Percentiles rank a stretch among this genome's conserved stretches.
These are phyloP conservation scores for Fusarium euwallaceae DNA, from an alignment of 2,329 filamentous ascomycete genomes.

Conservation along the genomic window DNA sequence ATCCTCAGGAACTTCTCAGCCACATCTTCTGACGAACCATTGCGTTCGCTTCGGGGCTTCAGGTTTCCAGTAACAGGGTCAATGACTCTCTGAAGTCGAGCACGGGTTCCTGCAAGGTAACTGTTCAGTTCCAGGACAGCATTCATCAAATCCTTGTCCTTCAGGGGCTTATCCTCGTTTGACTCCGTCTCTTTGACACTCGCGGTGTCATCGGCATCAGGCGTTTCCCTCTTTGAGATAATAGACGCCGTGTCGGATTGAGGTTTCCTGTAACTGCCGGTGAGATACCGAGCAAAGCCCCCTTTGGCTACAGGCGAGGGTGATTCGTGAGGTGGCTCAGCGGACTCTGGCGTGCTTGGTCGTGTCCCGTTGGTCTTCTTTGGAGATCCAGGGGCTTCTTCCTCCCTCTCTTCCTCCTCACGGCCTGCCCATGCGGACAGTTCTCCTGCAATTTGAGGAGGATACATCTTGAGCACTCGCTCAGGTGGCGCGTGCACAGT, in stretches of 20 bases:
- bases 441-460: slow-evolving; percentile 84
- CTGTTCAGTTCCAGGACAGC: slow-evolving; percentile 87
- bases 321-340: slow-evolving; percentile 45
- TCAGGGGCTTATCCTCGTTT: slow-evolving; percentile 66
- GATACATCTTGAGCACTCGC: slow-evolving; percentile 87
- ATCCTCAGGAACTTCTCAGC: slow-evolving; percentile 70
- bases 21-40: slow-evolving; percentile 61
- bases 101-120: slow-evolving; percentile 88
- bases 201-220: slow-evolving; percentile 67
- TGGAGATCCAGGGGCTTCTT: slow-evolving; percentile 51
- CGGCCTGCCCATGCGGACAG: slow-evolving; percentile 69
- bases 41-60: slow-evolving; percentile 62
- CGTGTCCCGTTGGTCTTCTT: slow-evolving; percentile 48
- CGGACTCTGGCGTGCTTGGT: slow-evolving; percentile 46
- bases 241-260: slow-evolving; percentile 71
- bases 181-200: slow-evolving; percentile 62
- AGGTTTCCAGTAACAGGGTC: slow-evolving; percentile 73
- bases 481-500: slow-evolving; percentile 92
- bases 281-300: slow-evolving; percentile 68
- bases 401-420: slow-evolving; percentile 51
- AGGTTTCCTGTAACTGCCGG: slow-evolving; percentile 59
- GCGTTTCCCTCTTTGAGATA: slow-evolving; percentile 66
- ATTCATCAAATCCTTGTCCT: slow-evolving; percentile 85
- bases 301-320: slow-evolving; percentile 56
- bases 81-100: slow-evolving; percentile 71